Evolutionary conservation across 2,329 filamentous ascomycete species (phyloP).

Genomic region (Ceratocystis ficicola): DNA sequence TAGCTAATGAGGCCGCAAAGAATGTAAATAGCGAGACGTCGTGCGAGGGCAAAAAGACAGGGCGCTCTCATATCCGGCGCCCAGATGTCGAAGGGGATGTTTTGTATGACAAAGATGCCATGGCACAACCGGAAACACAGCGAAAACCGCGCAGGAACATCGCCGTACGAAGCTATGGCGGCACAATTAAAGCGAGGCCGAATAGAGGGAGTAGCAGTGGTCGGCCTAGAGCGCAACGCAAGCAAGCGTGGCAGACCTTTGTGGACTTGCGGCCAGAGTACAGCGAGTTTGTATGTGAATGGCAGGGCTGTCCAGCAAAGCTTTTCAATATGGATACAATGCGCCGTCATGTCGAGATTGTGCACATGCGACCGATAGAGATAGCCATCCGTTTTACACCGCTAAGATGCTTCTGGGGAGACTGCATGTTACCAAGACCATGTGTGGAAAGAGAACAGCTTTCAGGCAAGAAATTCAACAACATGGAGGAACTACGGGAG

Average conservation of each 20-base stretch:
- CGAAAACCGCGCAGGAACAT: neutral
- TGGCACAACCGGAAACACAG: neutral
- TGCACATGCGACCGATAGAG: constrained; percentile 33
- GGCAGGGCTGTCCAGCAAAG: constrained; percentile 46
- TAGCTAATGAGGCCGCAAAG: neutral
- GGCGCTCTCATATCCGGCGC: neutral
- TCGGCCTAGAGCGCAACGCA: neutral
- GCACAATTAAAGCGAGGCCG: neutral
- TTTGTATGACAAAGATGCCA: neutral
- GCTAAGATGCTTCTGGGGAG: constrained; percentile 28
- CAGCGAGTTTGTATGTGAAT: constrained; percentile 47
- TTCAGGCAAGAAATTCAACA: constrained; percentile 16
- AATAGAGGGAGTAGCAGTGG: neutral
- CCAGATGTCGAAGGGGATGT: neutral
- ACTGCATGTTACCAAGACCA: constrained; percentile 24
- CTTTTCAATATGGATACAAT: constrained; percentile 51
- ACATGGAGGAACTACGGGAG: constrained; percentile 31
- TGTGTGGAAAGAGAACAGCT: neutral
- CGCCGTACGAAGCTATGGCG: neutral
- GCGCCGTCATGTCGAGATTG: constrained; percentile 39
- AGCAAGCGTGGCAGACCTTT: constrained; percentile 29
- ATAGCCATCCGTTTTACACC: neutral
- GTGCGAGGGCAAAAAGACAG: neutral
- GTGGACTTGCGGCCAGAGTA: constrained; percentile 34
- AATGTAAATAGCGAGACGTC: neutral